Evolutionary conservation across 2,329 filamentous ascomycete species (phyloP), one percentile per base, ranked within the genome.

Genomic region (Pseudocercospora macadamiae): DNA sequence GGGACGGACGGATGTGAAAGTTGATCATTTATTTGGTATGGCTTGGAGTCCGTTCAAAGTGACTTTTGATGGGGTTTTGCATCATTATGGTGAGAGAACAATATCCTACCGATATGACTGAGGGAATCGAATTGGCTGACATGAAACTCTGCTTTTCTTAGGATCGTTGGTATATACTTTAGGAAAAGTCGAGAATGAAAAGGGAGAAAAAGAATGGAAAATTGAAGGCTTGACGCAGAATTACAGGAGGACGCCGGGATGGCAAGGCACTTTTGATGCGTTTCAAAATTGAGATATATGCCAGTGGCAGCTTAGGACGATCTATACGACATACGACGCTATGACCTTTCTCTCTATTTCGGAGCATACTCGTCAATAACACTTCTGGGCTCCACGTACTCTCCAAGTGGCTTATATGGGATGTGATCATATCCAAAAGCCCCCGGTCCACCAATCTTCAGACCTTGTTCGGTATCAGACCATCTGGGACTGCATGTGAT

Each of bases 401-500:
- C 76, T 0, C 82, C 82, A 30, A 84, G 57, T 0, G 82, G 76
- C 61, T 75, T 77, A 60, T 84, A 84, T 48, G 76, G 71, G 21
- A 84, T 68, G 30, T 42, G 39, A 26, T 77, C 72, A 58, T 83
- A 74, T 4, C 79, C 79, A 67, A 83, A 82, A 4, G 77, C 76
- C 14, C 70, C 76, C 0, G 81, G 80, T 0, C 81, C 81, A 36
- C 81, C 81, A 62, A 82, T 76, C 54, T 80, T 76, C 56, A 83
- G 62, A 0, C 82, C 83, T 19, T 73, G 71, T 12, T 73, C 67
- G 2, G 79, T 81, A 36, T 77, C 76, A 0, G 79, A 83, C 82
- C 83, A 86, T 36, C 79, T 74, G 5, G 81, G 80, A 42, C 80
- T 82, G 55, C 80, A 82, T 0, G 81, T 80, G 25, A 85, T 82